Base-by-base conservation (phyloP, 176 grass and related monocot species). In the Metroxylon sagu region DNA sequence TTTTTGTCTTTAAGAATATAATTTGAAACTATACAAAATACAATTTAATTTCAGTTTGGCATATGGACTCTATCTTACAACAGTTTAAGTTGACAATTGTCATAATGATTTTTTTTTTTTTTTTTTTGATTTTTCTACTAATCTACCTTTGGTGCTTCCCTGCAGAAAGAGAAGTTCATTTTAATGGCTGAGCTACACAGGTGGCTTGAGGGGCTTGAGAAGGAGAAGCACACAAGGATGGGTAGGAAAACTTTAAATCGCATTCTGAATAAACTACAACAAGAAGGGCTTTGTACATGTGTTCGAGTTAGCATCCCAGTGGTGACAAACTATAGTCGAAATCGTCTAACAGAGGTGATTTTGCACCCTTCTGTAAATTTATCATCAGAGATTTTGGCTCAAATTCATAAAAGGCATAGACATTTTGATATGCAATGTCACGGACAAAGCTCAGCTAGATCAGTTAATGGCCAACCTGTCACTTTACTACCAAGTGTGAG, bases 191-290 rank as follows among this genome's bases (percentile, higher is more conserved):
- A 97, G 84, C 75, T 97, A 54, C 68, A 91, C 71, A 91, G 84
- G 80, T 85, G 84, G 83, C 71, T 97, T 52, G 84, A 83, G 56
- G 63, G 69, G 50, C 75, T 90, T 72, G 84, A 91, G 70, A 88
- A 91, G 69, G 56, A 85, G 67, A 87, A 90, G 51, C 73, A 61
- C 50, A 97, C 79, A 64, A 69, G 58, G 63, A 90, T 97, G 87
- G 87, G 84, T 71, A 83, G 74, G 54, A 97, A 85, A 70, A 91
- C 87, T 59, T 79, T 97, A 59, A 70, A 76, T 76, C 72, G 81
- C 55, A 80, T 74, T 25, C 76, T 97, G 78, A 97, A 97, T 77
- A 97, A 83, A 72, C 78, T 97, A 71, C 87, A 97, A 74, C 54
- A 83, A 71, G 81, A 88, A 66, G 86, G 86, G 16, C 80, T 60